These are phyloP conservation scores for Penicillium silybi DNA, from an alignment of 495 filamentous ascomycete genomes.

Conservation along the genomic window DNA sequence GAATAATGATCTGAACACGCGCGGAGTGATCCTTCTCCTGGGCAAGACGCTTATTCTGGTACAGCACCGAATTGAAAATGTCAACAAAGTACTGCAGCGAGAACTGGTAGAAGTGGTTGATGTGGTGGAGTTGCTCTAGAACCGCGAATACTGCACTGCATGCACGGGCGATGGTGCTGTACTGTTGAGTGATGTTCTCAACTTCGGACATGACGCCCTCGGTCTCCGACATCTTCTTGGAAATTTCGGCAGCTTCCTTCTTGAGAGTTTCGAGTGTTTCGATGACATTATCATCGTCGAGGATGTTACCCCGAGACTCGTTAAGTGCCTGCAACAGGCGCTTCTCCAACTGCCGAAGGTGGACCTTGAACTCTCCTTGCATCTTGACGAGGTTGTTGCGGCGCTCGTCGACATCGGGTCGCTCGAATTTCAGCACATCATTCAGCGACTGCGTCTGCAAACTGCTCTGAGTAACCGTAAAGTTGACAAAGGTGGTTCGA, in stretches of 20 bases:
- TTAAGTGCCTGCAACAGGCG: slow-evolving; percentile 91
- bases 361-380: slow-evolving; percentile 97
- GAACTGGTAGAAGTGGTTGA: slow-evolving; percentile 99
- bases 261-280: slow-evolving; percentile 97
- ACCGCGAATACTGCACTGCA: slow-evolving; percentile 97
- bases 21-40: slow-evolving; percentile 68
- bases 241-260: slow-evolving; percentile 94
- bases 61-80: slow-evolving; percentile 92
- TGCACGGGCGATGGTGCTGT: slow-evolving; percentile 84
- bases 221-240: slow-evolving; percentile 90
- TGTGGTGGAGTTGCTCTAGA: slow-evolving; percentile 92
- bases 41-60: slow-evolving; percentile 69
- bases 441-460: slow-evolving; percentile 96
- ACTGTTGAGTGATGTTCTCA: slow-evolving; percentile 87
- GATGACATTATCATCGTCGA: slow-evolving; percentile 97
- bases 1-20: slow-evolving; percentile 82
- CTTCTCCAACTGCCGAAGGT: slow-evolving; percentile 95
- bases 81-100: slow-evolving; percentile 96
- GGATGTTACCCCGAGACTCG: slow-evolving; percentile 94
- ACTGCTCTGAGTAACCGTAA: slow-evolving; percentile 98
- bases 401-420: slow-evolving; percentile 95
- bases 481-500: slow-evolving; percentile 98
- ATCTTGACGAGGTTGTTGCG: slow-evolving; percentile 96
- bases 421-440: slow-evolving; percentile 92
- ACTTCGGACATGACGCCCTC: slow-evolving; percentile 98